Evolutionary conservation across 257 asterid genomes (phyloP).

Genomic region (Petunia secreta): DNA sequence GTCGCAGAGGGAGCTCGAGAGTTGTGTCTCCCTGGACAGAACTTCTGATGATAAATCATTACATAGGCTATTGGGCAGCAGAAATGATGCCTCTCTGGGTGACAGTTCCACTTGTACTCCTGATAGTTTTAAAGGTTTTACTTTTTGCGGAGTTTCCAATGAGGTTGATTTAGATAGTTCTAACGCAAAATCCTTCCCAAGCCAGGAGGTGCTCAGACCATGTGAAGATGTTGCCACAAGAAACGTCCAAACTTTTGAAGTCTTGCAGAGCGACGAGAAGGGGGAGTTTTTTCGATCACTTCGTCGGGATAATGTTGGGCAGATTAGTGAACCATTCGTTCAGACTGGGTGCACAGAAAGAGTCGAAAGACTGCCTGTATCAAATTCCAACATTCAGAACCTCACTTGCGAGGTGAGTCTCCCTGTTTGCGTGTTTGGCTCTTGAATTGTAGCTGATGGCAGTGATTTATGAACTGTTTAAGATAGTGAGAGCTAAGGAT

Average conservation of each 20-base stretch:
- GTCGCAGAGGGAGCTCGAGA: conserved; percentile 23
- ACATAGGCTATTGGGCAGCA: conserved; percentile 6
- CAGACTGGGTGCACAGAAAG: conserved; percentile 12
- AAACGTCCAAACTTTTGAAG: conserved; percentile 4
- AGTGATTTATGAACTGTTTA: conserved; percentile 22
- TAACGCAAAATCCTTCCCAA: conserved; percentile 16
- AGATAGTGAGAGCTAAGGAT: conserved; percentile 22
- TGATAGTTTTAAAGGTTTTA: conserved; percentile 19
- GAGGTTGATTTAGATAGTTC: conserved; percentile 18
- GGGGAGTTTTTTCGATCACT: conserved; percentile 3
- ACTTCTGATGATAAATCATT: conserved; percentile 20
- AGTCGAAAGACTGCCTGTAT: background rate
- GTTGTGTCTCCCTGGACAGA: background rate
- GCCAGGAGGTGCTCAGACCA: background rate
- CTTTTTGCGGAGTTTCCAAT: conserved; percentile 1
- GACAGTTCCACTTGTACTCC: conserved; percentile 6
- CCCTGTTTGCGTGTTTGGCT: conserved; percentile 19
- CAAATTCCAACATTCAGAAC: conserved; percentile 24
- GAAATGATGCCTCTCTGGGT: conserved; percentile 1
- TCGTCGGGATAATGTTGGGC: conserved; percentile 17
- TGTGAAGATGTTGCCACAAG: conserved; percentile 1
- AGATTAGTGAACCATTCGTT: conserved; percentile 18
- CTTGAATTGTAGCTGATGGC: conserved; percentile 3
- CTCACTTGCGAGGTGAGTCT: conserved; percentile 29
- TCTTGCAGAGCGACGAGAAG: conserved; percentile 17